Conservation (phyloP, 202 grass and related monocot genomes). For the Zoysia matrella region DNA sequence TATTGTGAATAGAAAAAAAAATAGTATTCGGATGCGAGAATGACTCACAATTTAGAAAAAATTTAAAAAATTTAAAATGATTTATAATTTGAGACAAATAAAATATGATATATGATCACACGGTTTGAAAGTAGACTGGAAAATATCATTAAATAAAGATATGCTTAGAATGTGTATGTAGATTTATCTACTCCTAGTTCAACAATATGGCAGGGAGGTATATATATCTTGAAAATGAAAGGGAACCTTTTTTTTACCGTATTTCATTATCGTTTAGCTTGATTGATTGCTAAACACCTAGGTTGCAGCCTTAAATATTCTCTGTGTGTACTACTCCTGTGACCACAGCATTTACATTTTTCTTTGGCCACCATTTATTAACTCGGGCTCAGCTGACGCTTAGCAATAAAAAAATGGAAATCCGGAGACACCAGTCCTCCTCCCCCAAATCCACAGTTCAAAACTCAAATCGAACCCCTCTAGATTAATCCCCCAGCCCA, state of each 20-base stretch:
- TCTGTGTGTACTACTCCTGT: not conserved
- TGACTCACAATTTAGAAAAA: too few relatives aligned
- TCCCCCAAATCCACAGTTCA: conserved; percentile 28
- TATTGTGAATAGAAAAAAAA: too few relatives aligned
- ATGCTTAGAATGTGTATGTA: not conserved
- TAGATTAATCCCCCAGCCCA: not conserved
- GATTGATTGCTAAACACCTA: not conserved
- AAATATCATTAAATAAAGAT: not conserved
- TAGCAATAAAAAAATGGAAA: not conserved
- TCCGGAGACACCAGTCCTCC: conserved; percentile 19
- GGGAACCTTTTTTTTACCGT: not conserved
- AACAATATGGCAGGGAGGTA: not conserved
- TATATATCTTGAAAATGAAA: not conserved
- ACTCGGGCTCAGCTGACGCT: not conserved
- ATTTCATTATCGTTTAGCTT: not conserved
- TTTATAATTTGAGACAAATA: too few relatives aligned
- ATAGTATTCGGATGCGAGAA: too few relatives aligned
- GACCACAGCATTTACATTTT: not conserved
- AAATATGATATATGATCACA: too few relatives aligned
- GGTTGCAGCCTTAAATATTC: not conserved
- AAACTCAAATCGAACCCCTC: not conserved
- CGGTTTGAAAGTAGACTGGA: not conserved
- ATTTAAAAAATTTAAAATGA: too few relatives aligned
- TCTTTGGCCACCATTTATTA: not conserved
- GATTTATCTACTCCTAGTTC: not conserved